A percentile compares a stretch with the other conserved stretches of the same genome.
phyloP scores from a whole-genome alignment of 2,329 filamentous ascomycete genomes.

The Corinectria fuckeliana region DNA sequence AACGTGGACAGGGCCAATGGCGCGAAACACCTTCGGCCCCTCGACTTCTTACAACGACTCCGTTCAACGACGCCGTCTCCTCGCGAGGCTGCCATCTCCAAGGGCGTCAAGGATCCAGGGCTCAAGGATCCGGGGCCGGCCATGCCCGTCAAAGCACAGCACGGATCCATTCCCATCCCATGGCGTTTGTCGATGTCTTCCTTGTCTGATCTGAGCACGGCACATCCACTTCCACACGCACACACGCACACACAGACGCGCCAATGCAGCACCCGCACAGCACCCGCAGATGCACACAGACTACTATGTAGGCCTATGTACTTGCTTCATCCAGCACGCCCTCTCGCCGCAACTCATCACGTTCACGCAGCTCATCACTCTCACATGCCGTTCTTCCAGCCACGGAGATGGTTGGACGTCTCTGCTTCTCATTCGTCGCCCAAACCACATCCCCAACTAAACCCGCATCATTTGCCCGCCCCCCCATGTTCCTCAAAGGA shows the following conservation, averaged over 20 bases:
- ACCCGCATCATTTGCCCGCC: conserved; percentile 14
- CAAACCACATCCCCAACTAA: conserved; percentile 14
- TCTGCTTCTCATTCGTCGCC: conserved; percentile 24
- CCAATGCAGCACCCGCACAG: conserved; percentile 15
- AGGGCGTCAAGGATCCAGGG: not conserved
- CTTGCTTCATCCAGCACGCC: conserved; percentile 9
- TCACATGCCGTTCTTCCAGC: conserved; percentile 30
- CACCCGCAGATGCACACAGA: conserved; percentile 7
- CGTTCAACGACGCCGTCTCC: not conserved
- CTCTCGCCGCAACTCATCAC: conserved; percentile 4
- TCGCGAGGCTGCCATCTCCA: not conserved
- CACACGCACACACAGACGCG: conserved; percentile 15
- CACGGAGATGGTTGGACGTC: conserved; percentile 20
- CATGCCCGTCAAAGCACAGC: conserved; percentile 5
- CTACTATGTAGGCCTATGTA: too few relatives aligned
- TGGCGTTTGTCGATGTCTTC: conserved; percentile 18
- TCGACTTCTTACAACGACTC: conserved; percentile 3
- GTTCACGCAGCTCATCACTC: conserved; percentile 27
- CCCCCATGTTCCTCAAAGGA: conserved; percentile 26
- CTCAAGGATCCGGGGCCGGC: not conserved
- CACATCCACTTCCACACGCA: conserved; percentile 14
- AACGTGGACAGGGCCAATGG: conserved; percentile 6
- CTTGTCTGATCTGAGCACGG: conserved; percentile 14
- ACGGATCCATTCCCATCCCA: conserved; percentile 4
- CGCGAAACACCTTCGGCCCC: conserved; percentile 16